Evolutionary conservation across 176 grass and related monocot species (phyloP).

Genomic region (Avena eriantha): DNA sequence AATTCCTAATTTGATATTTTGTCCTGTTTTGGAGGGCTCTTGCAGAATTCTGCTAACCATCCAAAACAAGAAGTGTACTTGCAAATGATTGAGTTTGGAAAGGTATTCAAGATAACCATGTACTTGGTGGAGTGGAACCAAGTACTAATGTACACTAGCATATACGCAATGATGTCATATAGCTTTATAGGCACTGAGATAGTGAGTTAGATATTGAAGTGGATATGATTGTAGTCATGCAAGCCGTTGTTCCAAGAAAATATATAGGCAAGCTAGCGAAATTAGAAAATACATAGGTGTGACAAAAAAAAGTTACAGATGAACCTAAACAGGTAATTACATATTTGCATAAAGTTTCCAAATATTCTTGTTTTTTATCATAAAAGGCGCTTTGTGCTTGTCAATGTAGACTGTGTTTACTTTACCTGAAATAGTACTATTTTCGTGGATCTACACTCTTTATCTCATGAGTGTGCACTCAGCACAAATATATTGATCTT

Average conservation of each 20-base stretch:
- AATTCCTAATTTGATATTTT: background rate
- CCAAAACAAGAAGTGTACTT: background rate
- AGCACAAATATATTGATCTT: constrained; percentile 11
- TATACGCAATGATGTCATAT: background rate
- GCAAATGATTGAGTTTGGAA: constrained; percentile 38
- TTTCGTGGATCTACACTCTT: background rate
- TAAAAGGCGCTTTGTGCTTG: background rate
- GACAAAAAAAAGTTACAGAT: background rate
- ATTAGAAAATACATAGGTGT: background rate
- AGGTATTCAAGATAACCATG: background rate
- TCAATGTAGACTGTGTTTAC: background rate
- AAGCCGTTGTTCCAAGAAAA: background rate
- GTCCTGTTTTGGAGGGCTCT: background rate
- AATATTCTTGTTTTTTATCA: background rate
- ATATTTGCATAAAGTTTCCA: background rate
- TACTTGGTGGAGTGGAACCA: background rate
- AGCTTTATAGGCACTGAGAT: background rate
- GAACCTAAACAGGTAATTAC: background rate
- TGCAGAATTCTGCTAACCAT: background rate
- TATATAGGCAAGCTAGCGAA: background rate
- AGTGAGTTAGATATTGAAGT: background rate
- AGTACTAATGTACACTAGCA: background rate
- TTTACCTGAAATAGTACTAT: constrained; percentile 34
- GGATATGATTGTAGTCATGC: background rate
- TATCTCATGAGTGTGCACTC: constrained; percentile 28